Evolutionary conservation across 352 stramenopile species (phyloP), one percentile per base, ranked within the genome.

Genomic region (Phytophthora idaei): DNA sequence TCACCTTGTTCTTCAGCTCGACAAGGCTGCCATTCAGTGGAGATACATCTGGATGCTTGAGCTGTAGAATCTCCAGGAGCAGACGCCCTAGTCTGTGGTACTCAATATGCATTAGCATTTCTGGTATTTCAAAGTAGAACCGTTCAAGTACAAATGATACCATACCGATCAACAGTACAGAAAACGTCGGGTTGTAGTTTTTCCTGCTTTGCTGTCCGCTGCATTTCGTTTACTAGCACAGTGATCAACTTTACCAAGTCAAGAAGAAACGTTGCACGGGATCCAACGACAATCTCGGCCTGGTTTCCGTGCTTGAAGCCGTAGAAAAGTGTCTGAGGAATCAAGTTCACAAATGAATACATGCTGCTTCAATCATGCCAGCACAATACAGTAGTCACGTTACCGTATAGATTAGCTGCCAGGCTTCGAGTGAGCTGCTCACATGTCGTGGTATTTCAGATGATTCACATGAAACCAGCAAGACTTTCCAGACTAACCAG

Each of bases 181-280:
- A 71, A 80, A 36, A 87, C 49, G 12, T 61, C 59, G 4, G 78
- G 65, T 15, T 65, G 50, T 3, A 50, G 42, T 6, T 69, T 57
- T 41, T 77, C 74, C 32, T 73, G 71, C 15, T 78, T 63, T 34
- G 66, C 67, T 45, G 76, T 74, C 78, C 76, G 85, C 36, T 78
- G 62, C 60, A 88, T 77, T 10, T 72, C 74, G 44, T 90, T 90
- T 25, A 83, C 67, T 15, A 92, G 57, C 29, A 90, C 83, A 6
- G 78, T 61, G 27, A 90, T 51, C 17, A 92, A 56, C 32, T 89
- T 89, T 57, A 87, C 67, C 45, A 90, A 57, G 15, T 92, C 83
- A 7, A 90, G 50, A 1, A 79, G 36, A 25, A 92, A 58, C 8
- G 54, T 69, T 21, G 56, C 44, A 29, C 77, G 77, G 21, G 75